Percentiles rank a stretch among this genome's conserved stretches.
phyloP scores from a whole-genome alignment of 1,284 basidiomycete species.

The Ceratobasidium sp. region DNA sequence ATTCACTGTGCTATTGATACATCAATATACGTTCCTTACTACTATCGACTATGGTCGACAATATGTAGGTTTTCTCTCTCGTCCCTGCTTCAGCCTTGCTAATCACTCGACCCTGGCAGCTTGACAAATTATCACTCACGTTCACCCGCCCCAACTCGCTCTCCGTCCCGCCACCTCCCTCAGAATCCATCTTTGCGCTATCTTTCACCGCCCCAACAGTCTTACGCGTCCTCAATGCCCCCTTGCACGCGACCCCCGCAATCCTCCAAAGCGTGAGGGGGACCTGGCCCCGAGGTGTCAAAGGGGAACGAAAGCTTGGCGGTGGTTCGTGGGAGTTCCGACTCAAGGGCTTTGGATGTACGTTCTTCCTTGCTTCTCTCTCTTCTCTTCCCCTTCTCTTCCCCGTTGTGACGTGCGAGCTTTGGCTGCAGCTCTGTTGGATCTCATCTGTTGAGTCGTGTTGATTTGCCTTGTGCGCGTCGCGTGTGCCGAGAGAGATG shows the following conservation, averaged over 20 bases:
- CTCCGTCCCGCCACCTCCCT: conserved; percentile 16
- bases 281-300: conserved; percentile 82
- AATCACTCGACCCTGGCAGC: conserved; percentile 3
- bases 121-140: conserved; percentile 37
- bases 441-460: too few species aligned
- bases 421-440: too few species aligned
- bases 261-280: conserved; percentile 81
- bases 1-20: conserved; percentile 70
- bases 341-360: conserved; percentile 82
- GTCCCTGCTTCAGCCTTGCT: conserved; percentile 66
- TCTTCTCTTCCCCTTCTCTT: conserved; percentile 25
- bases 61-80: conserved; percentile 73
- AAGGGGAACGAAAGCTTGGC: conserved; percentile 79
- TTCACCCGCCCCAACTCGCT: conserved; percentile 23
- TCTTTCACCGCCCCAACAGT: conserved; percentile 77
- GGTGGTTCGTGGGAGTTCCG: conserved; percentile 78
- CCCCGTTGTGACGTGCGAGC: too few species aligned
- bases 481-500: too few species aligned
- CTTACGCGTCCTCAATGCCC: conserved; percentile 79
- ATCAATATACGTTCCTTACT: conserved; percentile 74
- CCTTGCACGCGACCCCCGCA: conserved; percentile 78
- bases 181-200: conserved; percentile 71
- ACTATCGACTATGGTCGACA: conserved; percentile 82
- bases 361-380: conserved; percentile 52
- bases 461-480: too few species aligned